These are phyloP conservation scores for Aspergillus homomorphus DNA, from an alignment of 495 filamentous ascomycete species.

Conservation along the genomic window DNA sequence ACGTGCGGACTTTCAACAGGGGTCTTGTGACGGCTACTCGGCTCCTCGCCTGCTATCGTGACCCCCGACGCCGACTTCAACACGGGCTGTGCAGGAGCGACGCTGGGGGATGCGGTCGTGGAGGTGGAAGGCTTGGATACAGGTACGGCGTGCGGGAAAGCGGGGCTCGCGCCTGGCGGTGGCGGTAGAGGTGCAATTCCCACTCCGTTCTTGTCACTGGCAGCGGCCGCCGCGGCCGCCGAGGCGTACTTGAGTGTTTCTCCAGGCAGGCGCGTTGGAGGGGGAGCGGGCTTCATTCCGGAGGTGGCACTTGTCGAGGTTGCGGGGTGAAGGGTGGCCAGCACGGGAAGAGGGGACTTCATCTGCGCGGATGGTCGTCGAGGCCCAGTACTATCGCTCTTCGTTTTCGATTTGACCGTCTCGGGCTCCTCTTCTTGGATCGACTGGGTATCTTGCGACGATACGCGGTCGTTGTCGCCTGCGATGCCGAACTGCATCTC, in stretches of 20 bases:
- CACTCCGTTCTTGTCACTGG: conserved; percentile 80
- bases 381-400: conserved; percentile 43
- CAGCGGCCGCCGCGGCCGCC: conserved; percentile 90
- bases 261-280: conserved; percentile 78
- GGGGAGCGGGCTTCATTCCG: conserved; percentile 87
- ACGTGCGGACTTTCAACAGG: conserved; percentile 43
- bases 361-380: conserved; percentile 85
- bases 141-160: conserved; percentile 42
- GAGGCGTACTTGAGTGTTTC: conserved; percentile 96
- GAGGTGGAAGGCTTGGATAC: conserved; percentile 47
- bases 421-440: conserved; percentile 80
- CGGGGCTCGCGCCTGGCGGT: conserved; percentile 63
- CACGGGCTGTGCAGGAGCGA: conserved; percentile 52
- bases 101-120: conserved; percentile 52
- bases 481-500: conserved; percentile 79
- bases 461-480: conserved; percentile 78
- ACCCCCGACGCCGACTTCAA: conserved; percentile 40
- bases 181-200: conserved; percentile 92
- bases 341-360: conserved; percentile 86
- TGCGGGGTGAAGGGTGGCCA: conserved; percentile 68
- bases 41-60: conserved; percentile 35
- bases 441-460: conserved; percentile 93
- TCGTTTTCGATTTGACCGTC: conserved; percentile 48
- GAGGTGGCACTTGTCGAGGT: conserved; percentile 59
- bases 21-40: conserved; percentile 47